phyloP scores from a whole-genome alignment of 2,329 filamentous ascomycete species.

The Diplodia mutila region DNA sequence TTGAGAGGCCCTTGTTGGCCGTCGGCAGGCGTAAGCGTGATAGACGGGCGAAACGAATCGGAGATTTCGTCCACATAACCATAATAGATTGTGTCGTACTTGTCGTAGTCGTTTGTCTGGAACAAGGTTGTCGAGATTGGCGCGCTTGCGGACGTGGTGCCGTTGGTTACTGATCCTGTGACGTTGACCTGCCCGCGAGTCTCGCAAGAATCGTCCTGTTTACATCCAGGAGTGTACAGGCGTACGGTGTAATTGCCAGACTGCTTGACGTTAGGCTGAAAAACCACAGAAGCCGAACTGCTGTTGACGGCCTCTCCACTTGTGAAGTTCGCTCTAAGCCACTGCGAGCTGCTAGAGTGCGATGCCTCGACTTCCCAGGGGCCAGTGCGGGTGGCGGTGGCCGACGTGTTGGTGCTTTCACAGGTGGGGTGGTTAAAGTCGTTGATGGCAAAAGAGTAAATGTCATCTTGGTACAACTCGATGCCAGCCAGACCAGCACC shows the following conservation, averaged over 20 bases:
- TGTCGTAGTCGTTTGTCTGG: constrained; percentile 95
- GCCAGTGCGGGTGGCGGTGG: constrained; percentile 70
- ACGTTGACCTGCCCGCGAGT: constrained; percentile 82
- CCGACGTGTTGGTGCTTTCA: constrained; percentile 63
- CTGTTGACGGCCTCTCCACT: constrained; percentile 26
- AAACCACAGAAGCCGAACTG: constrained; percentile 68
- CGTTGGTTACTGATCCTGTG: constrained; percentile 67
- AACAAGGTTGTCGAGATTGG: constrained; percentile 68
- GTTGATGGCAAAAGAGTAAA: constrained; percentile 81
- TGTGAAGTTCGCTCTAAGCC: constrained; percentile 70
- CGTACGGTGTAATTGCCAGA: constrained; percentile 91
- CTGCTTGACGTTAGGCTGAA: constrained; percentile 81
- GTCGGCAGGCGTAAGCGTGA: constrained; percentile 73
- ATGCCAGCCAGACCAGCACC: constrained; percentile 87
- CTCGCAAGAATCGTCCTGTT: constrained; percentile 74
- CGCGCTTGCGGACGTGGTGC: constrained; percentile 37
- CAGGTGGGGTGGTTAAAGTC: constrained; percentile 89
- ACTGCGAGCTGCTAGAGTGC: constrained; percentile 71
- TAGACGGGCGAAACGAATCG: constrained; percentile 73
- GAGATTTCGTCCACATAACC: constrained; percentile 79
- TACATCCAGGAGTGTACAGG: constrained; percentile 90
- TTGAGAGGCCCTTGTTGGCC: constrained; percentile 68
- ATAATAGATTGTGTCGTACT: constrained; percentile 90
- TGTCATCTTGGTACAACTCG: constrained; percentile 83
- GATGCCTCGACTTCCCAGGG: constrained; percentile 74